Base-by-base conservation (phyloP, 768 basidiomycete genomes). In the Clavulina sp. region DNA sequence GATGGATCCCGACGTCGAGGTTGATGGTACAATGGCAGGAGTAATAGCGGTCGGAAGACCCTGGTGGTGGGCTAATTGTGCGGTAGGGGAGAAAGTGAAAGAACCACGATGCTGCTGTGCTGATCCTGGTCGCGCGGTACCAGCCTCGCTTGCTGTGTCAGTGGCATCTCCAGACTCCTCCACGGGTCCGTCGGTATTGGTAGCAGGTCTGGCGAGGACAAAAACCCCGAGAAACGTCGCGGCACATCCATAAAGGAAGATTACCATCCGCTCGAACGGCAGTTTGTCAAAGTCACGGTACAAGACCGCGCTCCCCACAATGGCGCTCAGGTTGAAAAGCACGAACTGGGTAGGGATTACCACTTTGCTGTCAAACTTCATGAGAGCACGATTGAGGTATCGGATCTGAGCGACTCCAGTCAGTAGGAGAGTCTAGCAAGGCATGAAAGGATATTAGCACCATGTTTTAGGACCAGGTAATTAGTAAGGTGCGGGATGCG, bases 261-360 rank as follows among this genome's bases (percentile, higher is more conserved):
- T 86, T 34, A 88, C 70, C 53, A 84, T 73, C 60, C 83, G 77
- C 62, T 89, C 82, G 62, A 89, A 84, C 6, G 75, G 74, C 9
- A 85, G 79, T 54, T 75, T 76, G 57, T 77, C 73, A 67, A 99
- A 99, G 64, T 99, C 93, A 24, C 86, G 83, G 61, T 93, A 99
- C 1, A 99, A 73, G 16, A 99, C 80, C 1, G 86, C 88, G 3
- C 88, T 92, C 26, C 92, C 93, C 51, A 85, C 69, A 58, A 99
- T 92, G 3, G 87, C 88, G 3, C 86, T 88, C 32, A 97, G 70
- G 24, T 86, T 92, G 69, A 97, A 97, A 52, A 89, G 72, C 29
- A 93, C 88, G 63, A 95, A 97, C 69, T 96, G 92, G 13, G 80
- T 81, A 3, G 92, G 93, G 56, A 97, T 87, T 24, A 96, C 92